Conservation (phyloP, 2,329 filamentous ascomycete genomes). For the Fusarium denticulatum region DNA sequence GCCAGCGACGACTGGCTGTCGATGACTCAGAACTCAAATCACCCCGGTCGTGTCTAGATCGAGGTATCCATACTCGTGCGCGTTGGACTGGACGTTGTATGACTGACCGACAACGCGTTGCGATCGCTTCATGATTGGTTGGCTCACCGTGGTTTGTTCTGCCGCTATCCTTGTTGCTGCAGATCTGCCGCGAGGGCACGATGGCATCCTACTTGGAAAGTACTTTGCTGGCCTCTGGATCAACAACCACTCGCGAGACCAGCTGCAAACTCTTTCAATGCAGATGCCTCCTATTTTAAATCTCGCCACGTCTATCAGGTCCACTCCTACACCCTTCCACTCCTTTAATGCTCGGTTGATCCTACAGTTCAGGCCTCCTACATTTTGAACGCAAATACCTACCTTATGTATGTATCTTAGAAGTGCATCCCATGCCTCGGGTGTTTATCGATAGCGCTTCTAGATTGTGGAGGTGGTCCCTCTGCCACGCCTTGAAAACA, state of each 20-base stretch:
- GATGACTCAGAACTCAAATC: constrained; percentile 39
- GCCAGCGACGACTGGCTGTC: constrained; percentile 40
- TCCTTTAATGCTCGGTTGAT: constrained; percentile 2
- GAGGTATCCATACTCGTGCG: constrained; percentile 1
- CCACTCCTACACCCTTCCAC: not conserved
- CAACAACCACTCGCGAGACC: constrained; percentile 35
- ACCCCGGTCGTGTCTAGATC: constrained; percentile 24
- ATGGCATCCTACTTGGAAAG: constrained; percentile 25
- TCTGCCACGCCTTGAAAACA: constrained; percentile 24
- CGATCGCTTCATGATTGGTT: constrained; percentile 31
- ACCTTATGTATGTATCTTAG: not conserved
- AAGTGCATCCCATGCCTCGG: constrained; percentile 20
- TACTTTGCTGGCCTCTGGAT: constrained; percentile 35
- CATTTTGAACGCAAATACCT: not conserved
- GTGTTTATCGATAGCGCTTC: constrained; percentile 46
- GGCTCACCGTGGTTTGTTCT: constrained; percentile 8
- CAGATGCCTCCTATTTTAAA: not conserved
- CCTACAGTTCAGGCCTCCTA: constrained; percentile 23
- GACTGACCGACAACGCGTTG: constrained; percentile 38
- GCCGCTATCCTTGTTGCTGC: constrained; percentile 10
- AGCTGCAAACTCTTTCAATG: constrained; percentile 27
- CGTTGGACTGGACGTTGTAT: constrained; percentile 29
- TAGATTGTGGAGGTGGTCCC: constrained; percentile 17
- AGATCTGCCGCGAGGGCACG: constrained; percentile 27
- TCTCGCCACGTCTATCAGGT: not conserved